phyloP scores from a whole-genome alignment of 495 filamentous ascomycete genomes.

The Xylaria intraflava region DNA sequence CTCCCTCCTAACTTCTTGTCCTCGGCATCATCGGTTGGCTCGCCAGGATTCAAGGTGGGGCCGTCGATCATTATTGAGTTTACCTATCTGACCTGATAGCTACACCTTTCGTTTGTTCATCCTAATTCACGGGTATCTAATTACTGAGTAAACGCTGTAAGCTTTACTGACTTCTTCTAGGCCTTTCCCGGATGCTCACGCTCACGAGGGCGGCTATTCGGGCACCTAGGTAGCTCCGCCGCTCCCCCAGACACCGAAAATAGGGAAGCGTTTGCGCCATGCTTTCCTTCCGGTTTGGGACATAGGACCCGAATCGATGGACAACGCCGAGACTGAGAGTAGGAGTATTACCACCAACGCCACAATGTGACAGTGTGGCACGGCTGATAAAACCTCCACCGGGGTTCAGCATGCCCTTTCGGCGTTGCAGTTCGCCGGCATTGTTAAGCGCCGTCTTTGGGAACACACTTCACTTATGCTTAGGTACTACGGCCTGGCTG shows the following conservation, averaged over 20 bases:
- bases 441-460: slow-evolving; percentile 59
- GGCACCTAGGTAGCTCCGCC: too few species aligned
- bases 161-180: slow-evolving; percentile 38
- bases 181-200: slow-evolving; percentile 43
- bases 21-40: slow-evolving; percentile 24
- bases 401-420: slow-evolving; percentile 57
- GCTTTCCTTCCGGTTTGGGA: slow-evolving; percentile 52
- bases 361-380: slow-evolving; percentile 49
- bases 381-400: slow-evolving; percentile 64
- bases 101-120: slow-evolving; percentile 53
- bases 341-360: slow-evolving; percentile 56
- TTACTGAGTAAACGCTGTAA: slow-evolving; percentile 58
- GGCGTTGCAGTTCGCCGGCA: slow-evolving; percentile 51
- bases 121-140: slow-evolving; percentile 61
- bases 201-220: slow-evolving; percentile 54
- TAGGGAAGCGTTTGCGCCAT: slow-evolving; percentile 44
- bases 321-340: slow-evolving; percentile 59
- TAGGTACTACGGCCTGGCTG: slow-evolving; percentile 55
- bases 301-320: slow-evolving; percentile 56
- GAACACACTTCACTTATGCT: slow-evolving; percentile 59
- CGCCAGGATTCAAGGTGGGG: slow-evolving; percentile 33
- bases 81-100: slow-evolving; percentile 47
- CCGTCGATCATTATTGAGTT: slow-evolving; percentile 44
- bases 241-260: slow-evolving; percentile 52
- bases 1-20: slow-evolving; percentile 36